A percentile compares a stretch with the other conserved stretches of the same genome.
Conservation (phyloP, 805 yeast species). For the Saturnispora quitensis region DNA sequence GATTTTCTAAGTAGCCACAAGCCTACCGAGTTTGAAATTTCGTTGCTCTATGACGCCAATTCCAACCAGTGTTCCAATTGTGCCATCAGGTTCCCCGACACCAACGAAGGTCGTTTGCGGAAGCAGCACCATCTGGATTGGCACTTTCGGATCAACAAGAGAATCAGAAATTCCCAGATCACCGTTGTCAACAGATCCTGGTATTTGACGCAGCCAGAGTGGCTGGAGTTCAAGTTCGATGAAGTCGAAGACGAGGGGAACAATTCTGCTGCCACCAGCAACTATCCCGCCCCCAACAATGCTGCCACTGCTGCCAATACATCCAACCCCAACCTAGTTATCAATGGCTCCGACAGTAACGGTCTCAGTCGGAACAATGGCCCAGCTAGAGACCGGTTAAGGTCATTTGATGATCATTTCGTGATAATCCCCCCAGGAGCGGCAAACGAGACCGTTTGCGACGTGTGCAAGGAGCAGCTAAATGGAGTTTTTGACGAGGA, state of each 20-base stretch:
- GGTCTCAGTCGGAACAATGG: not conserved
- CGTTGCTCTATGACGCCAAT: constrained; percentile 44
- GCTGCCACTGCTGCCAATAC: not conserved
- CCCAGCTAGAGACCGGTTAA: not conserved
- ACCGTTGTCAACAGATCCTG: constrained; percentile 72
- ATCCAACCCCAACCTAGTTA: not conserved
- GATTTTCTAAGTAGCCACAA: constrained; percentile 31
- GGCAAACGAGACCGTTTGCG: constrained; percentile 52
- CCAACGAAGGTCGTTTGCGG: constrained; percentile 42
- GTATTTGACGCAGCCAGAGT: constrained; percentile 64
- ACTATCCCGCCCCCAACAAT: not conserved
- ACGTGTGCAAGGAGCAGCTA: constrained; percentile 60
- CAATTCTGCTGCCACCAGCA: not conserved
- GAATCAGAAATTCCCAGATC: constrained; percentile 32
- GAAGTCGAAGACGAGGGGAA: constrained; percentile 38
- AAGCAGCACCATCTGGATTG: constrained; percentile 78
- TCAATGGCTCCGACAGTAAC: not conserved
- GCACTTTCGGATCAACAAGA: constrained; percentile 90
- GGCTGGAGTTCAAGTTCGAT: constrained; percentile 66
- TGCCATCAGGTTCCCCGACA: constrained; percentile 72
- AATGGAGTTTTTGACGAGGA: constrained; percentile 64
- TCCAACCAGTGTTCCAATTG: constrained; percentile 83
- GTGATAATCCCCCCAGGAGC: constrained; percentile 62
- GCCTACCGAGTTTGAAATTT: constrained; percentile 27
- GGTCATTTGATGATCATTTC: constrained; percentile 31